Evolutionary conservation across 768 basidiomycete genomes (phyloP).

Genomic region (Calocybe cyanea): DNA sequence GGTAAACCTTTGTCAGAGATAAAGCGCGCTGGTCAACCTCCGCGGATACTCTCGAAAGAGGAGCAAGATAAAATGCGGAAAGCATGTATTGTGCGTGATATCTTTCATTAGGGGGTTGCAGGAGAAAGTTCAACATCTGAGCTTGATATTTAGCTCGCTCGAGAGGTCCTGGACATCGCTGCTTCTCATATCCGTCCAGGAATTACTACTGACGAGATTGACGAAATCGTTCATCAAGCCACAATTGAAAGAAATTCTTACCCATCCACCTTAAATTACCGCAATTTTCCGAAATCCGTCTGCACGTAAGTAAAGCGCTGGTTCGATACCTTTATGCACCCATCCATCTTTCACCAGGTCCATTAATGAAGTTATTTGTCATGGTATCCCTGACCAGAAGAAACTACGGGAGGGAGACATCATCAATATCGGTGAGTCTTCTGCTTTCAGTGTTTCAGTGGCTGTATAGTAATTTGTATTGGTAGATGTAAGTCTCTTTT

Average conservation of each 20-base stretch:
- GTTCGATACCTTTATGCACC: background rate
- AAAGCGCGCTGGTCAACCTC: slow-evolving; percentile 54
- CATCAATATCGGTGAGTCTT: slow-evolving; percentile 76
- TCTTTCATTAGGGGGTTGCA: background rate
- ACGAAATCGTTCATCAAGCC: slow-evolving; percentile 90
- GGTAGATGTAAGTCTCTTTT: slow-evolving; percentile 75
- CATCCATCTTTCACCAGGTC: slow-evolving; percentile 44
- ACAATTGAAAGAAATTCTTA: slow-evolving; percentile 88
- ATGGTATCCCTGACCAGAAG: slow-evolving; percentile 90
- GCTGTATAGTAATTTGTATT: slow-evolving; percentile 8
- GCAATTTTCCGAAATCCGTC: slow-evolving; percentile 89
- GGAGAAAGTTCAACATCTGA: too few species aligned
- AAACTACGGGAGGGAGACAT: slow-evolving; percentile 91
- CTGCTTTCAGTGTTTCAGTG: slow-evolving; percentile 4
- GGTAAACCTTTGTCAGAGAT: slow-evolving; percentile 60
- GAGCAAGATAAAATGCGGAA: slow-evolving; percentile 89
- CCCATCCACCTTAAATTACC: slow-evolving; percentile 92
- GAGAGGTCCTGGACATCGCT: slow-evolving; percentile 92
- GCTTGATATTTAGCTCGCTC: slow-evolving; percentile 55
- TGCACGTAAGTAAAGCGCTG: slow-evolving; percentile 70
- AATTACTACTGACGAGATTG: slow-evolving; percentile 93
- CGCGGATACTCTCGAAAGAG: slow-evolving; percentile 59
- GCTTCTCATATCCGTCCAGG: slow-evolving; percentile 87
- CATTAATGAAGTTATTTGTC: slow-evolving; percentile 94
- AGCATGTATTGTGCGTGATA: slow-evolving; percentile 80